Base-by-base conservation (phyloP, 106 monocot species). In the Posidonia australis region DNA sequence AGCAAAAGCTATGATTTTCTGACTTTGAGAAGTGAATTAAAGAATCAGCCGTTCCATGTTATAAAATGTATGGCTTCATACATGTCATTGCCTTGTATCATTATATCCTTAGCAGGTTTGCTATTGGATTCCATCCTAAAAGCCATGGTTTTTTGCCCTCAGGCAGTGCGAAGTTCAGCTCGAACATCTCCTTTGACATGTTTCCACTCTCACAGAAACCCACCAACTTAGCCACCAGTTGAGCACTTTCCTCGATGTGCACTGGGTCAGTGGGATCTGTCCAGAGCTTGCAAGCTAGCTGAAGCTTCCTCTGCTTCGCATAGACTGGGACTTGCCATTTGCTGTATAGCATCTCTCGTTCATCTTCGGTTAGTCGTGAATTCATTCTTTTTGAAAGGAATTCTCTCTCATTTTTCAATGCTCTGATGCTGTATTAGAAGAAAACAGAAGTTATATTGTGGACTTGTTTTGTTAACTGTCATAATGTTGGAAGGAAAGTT, bases 161-260 rank as follows among this genome's bases (percentile, higher is more conserved):
- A 10, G 90, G 94, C 51, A 80, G 44, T 21, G 90, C 71, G 51
- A 89, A 86, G 67, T 96, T 96, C 24, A 96, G 82, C 78, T 90
- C 90, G 25, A 96, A 96, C 94, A 96, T 96, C 70, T 96, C 94
- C 62, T 84, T 90, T n/a, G 80, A 71, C 55, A 81, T 70, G 67
- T 82, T 87, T 18, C 86, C 89, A 66, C 84, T 78, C 25, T 96
- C 94, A 59, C 90, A 84, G 62, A 96, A 90, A 20, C 87, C 96
- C 1, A 98, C 96, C 64, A 98, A 51, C 28, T 78, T 77, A 11
- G 96, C 96, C 63, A 98, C 96, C 14, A 98, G 74, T 27, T 98
- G 82, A 12, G 90, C 96, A 48, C 96, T 98, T 54, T 87, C 87
- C 36, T 87, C 85, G 4, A 98, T 81, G 64, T 98, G 90, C 10